phyloP scores from a whole-genome alignment of 2,329 filamentous ascomycete genomes.

The Fusarium avenaceum region DNA sequence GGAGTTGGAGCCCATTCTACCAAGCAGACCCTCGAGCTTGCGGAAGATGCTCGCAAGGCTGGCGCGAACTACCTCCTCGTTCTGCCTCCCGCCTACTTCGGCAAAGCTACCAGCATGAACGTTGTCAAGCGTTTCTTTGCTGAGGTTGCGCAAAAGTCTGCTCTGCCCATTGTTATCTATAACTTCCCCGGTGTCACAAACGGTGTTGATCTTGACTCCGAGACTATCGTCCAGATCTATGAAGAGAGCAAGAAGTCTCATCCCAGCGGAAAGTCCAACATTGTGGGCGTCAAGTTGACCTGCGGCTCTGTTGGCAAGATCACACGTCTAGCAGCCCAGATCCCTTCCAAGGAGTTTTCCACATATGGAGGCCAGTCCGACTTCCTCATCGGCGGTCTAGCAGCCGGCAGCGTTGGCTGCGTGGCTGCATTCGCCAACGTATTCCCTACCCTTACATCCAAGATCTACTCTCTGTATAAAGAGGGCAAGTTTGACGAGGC shows the following conservation, averaged over 20 bases:
- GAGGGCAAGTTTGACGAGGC: constrained; percentile 71
- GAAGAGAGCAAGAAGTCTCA: constrained; percentile 42
- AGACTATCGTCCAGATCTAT: constrained; percentile 60
- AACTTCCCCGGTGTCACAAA: constrained; percentile 79
- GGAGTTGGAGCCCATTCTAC: constrained; percentile 75
- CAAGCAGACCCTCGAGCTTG: constrained; percentile 71
- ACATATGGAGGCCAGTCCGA: constrained; percentile 81
- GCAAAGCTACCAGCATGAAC: constrained; percentile 69
- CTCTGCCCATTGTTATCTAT: constrained; percentile 73
- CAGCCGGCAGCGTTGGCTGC: constrained; percentile 70
- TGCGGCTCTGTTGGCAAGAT: constrained; percentile 81
- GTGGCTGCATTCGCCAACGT: constrained; percentile 75
- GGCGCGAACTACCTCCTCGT: constrained; percentile 73
- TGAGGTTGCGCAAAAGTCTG: constrained; percentile 65
- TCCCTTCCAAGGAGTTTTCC: constrained; percentile 70
- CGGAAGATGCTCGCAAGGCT: constrained; percentile 69
- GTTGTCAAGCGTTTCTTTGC: constrained; percentile 72
- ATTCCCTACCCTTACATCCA: constrained; percentile 68
- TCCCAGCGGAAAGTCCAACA: constrained; percentile 60
- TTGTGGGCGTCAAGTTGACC: constrained; percentile 78
- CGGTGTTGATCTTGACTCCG: constrained; percentile 76
- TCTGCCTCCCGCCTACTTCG: constrained; percentile 75
- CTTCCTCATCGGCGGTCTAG: constrained; percentile 73
- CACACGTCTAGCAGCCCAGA: constrained; percentile 66
- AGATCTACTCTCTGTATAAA: constrained; percentile 72